Base-by-base conservation (phyloP, 345 rosid genomes). In the Eucalyptus curtisii region DNA sequence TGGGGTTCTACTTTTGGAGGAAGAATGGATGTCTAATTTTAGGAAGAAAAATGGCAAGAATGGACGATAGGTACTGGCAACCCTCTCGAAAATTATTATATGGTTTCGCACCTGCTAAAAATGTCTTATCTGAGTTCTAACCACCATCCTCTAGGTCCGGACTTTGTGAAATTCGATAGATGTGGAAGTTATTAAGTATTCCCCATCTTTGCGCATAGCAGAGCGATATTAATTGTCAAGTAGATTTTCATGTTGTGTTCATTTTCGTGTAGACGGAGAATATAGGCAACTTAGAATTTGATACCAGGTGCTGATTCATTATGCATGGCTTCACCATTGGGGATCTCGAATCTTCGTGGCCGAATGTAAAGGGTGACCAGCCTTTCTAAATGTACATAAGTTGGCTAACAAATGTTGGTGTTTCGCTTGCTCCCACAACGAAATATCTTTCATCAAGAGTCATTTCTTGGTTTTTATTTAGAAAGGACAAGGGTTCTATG, bases 391-490 rank as follows among this genome's bases (percentile, higher is more conserved):
- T 50, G 55, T 50, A 50, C 55, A 50, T 50, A 50, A 17, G 55
- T 50, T 50, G 22, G 55, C 55, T 22, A 50, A 50, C 55, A 50
- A 17, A 50, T 50, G 8, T 50, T 17, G 17, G 55, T 19, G 24
- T 3, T 1, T 7, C 4, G 9, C 24, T 52, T 52, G 55, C 19
- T 52, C 55, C 10, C 0, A 0, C 2, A 52, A 52, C 9, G 24
- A 52, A 52, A 52, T 52, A 52, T 52, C 24, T 52, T 50, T 52
- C 24, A 52, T 52, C 24, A 52, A 7, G 19, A 52, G 55, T 7
- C 0, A 2, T 52, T 52, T 17, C 0, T 52, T 4, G 0, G 7
- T 52, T 17, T 50, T 17, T 52, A 52, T 17, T 52, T 19, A 52
- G 55, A 17, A 52, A 52, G 24, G 55, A 17, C 55, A 3, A 52